phyloP scores from a whole-genome alignment of 208 protist species.

The Crithidia thermophila region DNA sequence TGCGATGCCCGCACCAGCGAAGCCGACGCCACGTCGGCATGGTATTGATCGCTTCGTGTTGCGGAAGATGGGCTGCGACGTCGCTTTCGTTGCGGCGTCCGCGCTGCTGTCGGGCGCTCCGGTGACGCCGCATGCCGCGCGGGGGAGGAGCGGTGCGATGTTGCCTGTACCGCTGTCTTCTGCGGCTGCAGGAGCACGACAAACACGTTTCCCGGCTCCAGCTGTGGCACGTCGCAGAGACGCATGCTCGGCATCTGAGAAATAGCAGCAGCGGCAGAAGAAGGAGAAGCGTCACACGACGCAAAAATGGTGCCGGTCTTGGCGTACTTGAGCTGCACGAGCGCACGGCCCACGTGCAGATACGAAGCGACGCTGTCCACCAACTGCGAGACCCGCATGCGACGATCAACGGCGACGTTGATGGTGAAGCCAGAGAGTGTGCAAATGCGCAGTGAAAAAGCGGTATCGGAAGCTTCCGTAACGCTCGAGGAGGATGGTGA shows the following conservation, averaged over 20 bases:
- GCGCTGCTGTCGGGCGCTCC: not conserved
- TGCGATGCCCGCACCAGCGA: no score
- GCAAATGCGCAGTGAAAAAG: conserved; percentile 3
- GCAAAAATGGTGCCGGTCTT: not conserved
- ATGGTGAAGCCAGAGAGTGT: conserved; percentile 15
- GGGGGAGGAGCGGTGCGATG: no score
- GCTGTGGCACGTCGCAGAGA: not conserved
- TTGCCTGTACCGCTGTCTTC: no score
- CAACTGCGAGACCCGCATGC: not conserved
- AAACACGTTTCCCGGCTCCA: not conserved
- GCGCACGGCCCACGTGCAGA: conserved; percentile 1
- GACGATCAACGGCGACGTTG: conserved; percentile 4
- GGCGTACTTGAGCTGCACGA: conserved; percentile 13
- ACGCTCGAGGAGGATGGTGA: not conserved
- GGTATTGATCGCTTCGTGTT: no score
- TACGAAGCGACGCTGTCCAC: conserved; percentile 6
- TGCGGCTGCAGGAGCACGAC: not conserved
- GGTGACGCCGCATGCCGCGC: not conserved
- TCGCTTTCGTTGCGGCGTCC: no score
- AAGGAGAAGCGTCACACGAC: not conserved
- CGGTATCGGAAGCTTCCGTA: no score
- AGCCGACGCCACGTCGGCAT: no score
- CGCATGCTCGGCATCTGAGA: not conserved
- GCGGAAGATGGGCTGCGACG: no score
- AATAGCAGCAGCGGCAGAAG: no score